Evolutionary conservation across 257 asterid species (phyloP), one percentile per base, ranked within the genome.

Genomic region (Galeopsis tetrahit): DNA sequence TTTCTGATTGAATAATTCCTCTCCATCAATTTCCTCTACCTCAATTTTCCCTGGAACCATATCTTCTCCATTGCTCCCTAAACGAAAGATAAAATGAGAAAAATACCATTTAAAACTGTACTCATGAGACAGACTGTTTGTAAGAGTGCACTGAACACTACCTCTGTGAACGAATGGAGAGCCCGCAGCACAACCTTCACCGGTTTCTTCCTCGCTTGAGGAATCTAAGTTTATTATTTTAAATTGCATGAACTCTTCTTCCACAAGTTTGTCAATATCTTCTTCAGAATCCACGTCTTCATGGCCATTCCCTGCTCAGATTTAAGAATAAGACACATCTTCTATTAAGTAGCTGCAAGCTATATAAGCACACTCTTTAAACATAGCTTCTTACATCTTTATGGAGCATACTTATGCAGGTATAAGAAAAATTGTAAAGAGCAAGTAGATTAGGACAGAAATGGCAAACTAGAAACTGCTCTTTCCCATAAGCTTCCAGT

Each of bases 41-140:
- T 4, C 69, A 11, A 2, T 10, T 31, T 46, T 71, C 51, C 55
- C 76, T 17, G 69, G 11, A 38, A 4, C 53, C 48, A 3, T 72
- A 31, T 68, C 59, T 11, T 56, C 79, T 1, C 58, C 28, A 43
- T 44, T 68, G 13, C 70, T 62, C 44, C 42, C 84, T 80, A 9
- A 51, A 53, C 49, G 67, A 39, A 61, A 7, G 48, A 69, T 9
- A n/a, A 63, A 46, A 64, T n/a, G 53, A 66, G 63, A 67, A 68
- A 71, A 4, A 10, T 38, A 48, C 13, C 31, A 61, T 43, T 49
- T 34, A 7, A 66, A 67, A 32, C 17, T 35, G 68, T 52, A 21
- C 10, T 49, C 28, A 49, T 2, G 56, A 67, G 58, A 52, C 57
- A 43, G 63, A 38, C 42, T 40, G 49, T 48, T 65, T 56, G 5